Base-by-base conservation (phyloP, 176 grass and related monocot species). In the Carex parvula region DNA sequence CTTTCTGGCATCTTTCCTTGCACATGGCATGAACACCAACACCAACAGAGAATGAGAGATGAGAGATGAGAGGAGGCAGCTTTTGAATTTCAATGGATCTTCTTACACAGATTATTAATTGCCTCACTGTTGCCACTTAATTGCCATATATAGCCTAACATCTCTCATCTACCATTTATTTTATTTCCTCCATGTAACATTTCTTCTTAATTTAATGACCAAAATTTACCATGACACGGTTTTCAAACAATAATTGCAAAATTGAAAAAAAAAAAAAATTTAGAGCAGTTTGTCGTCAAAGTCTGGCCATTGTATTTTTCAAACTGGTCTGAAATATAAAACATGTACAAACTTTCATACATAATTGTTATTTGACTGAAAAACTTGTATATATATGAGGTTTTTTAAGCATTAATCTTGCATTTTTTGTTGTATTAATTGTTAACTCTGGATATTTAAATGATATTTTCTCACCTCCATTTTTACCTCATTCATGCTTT, bases 21-120 rank as follows among this genome's bases (percentile, higher is more conserved):
- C 73, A 77, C 73, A 77, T 77, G 73, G 73, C 72, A 76, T 76
- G 72, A 48, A 30, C 72, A 55, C 21, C 71, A 29, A 29, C 29
- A 29, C 29, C 29, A 29, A 8, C 16, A 22, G 18, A 42, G 44
- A 1, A 29, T 29, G 29, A 29, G 29, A 29, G 29, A 29, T 29
- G 29, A 29, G 26, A 26, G 26, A 26, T 26, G 26, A 26, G 37
- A 26, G 20, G 11, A n/a, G 9, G 21, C 46, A 75, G 46, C 71
- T 75, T 74, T 74, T 74, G 70, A 44, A 74, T 53, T 75, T 22
- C 44, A 15, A 48, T 12, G 14, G 72, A 76, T 55, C 5, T 2
- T 55, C 46, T 53, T 29, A 41, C 33, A 35, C 33, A 35, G 33
- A 35, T 70, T 39, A 35, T 67, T 35, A 29, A n/a, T 71, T 42